These are phyloP conservation scores for Ceratobasidium sp. DNA, from an alignment of 1,284 basidiomycete genomes.

Conservation along the genomic window DNA sequence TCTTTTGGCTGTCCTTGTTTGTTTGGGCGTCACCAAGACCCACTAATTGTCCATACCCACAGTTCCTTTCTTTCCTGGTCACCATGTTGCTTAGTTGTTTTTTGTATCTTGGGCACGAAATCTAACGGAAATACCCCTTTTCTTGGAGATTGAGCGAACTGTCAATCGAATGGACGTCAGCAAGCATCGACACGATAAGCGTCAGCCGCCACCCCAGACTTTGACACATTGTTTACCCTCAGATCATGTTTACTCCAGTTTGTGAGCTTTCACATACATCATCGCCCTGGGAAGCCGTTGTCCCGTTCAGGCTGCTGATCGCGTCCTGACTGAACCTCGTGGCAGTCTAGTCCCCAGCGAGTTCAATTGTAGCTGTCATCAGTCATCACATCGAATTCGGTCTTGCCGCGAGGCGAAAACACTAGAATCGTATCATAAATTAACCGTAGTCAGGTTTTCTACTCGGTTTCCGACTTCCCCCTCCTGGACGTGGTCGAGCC, in stretches of 20 bases:
- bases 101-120: slow-evolving; percentile 16
- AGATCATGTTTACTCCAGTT: no score
- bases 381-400: not conserved
- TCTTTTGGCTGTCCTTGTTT: not conserved
- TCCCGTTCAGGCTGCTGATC: not conserved
- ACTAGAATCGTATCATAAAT: slow-evolving; percentile 16
- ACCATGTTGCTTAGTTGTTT: not conserved
- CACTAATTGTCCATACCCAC: slow-evolving; percentile 2
- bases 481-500: not conserved
- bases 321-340: slow-evolving; percentile 14
- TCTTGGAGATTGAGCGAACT: not conserved
- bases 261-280: not conserved
- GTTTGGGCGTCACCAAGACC: not conserved
- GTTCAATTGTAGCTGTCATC: not conserved
- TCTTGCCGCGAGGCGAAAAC: slow-evolving; percentile 1
- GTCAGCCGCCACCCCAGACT: no score
- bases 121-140: slow-evolving; percentile 20
- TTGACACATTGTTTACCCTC: no score
- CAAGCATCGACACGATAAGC: no score
- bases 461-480: not conserved
- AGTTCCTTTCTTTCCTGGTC: not conserved
- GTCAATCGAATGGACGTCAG: not conserved
- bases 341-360: slow-evolving; percentile 26
- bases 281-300: not conserved
- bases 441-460: not conserved